phyloP scores from a whole-genome alignment of 2,329 filamentous ascomycete species.

The Bipolaris oryzae region DNA sequence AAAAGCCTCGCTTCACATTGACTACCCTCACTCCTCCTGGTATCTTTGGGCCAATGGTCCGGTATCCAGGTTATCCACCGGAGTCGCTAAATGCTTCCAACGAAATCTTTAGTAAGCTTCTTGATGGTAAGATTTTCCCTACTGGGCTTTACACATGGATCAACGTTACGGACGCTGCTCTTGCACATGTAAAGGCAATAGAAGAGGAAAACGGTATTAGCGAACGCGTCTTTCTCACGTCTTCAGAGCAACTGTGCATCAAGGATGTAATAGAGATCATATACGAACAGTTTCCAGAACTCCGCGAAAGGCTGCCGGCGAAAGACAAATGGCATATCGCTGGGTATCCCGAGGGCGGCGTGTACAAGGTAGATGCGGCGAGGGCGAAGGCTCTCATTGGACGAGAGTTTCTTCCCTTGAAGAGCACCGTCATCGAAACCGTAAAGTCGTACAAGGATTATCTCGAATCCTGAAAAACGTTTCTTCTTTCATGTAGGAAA shows the following conservation, averaged over 20 bases:
- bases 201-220: constrained; percentile 60
- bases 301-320: constrained; percentile 52
- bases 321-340: neutral
- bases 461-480: neutral
- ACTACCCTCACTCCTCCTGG: constrained; percentile 53
- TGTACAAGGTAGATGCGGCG: neutral
- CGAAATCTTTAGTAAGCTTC: constrained; percentile 1
- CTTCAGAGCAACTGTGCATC: constrained; percentile 61
- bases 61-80: constrained; percentile 60
- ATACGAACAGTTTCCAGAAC: constrained; percentile 57
- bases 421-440: neutral
- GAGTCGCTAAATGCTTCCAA: constrained; percentile 71
- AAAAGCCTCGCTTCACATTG: constrained; percentile 53
- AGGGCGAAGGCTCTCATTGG: neutral
- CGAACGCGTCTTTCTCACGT: constrained; percentile 62
- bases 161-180: constrained; percentile 59
- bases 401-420: neutral
- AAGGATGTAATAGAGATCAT: constrained; percentile 62
- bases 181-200: constrained; percentile 62
- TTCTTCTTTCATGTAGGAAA: neutral
- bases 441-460: neutral
- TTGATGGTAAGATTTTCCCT: constrained; percentile 54
- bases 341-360: neutral
- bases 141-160: constrained; percentile 32
- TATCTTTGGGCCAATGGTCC: constrained; percentile 52